Conservation (phyloP, 768 basidiomycete species). For the Strobilomyces confusus region DNA sequence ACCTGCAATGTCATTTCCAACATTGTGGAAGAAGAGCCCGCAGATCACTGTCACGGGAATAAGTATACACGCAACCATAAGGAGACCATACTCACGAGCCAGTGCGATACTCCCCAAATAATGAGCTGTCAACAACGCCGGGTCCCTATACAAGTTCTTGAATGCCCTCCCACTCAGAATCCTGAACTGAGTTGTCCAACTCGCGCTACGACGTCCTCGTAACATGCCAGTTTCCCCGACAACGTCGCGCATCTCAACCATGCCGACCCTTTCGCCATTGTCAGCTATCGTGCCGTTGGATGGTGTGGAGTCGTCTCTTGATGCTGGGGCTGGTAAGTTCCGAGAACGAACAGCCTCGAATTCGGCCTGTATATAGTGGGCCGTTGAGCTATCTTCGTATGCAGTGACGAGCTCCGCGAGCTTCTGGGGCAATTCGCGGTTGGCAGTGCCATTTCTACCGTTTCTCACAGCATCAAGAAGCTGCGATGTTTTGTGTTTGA, state of each 20-base stretch:
- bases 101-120: slow-evolving; percentile 81
- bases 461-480: slow-evolving; percentile 54
- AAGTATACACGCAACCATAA: not conserved
- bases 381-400: slow-evolving; percentile 65
- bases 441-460: slow-evolving; percentile 29
- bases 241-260: slow-evolving; percentile 58
- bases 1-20: slow-evolving; percentile 90
- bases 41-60: slow-evolving; percentile 60
- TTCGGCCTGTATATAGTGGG: slow-evolving; percentile 57
- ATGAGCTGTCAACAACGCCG: slow-evolving; percentile 86
- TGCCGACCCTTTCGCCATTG: slow-evolving; percentile 29
- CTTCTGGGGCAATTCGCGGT: slow-evolving; percentile 46
- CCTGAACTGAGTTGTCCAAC: slow-evolving; percentile 85
- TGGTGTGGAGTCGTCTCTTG: slow-evolving; percentile 4
- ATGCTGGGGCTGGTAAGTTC: slow-evolving; percentile 1
- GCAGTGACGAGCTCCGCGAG: slow-evolving; percentile 70
- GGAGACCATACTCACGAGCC: slow-evolving; percentile 56
- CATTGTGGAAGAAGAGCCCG: slow-evolving; percentile 88
- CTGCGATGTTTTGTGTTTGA: slow-evolving; percentile 73
- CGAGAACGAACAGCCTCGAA: slow-evolving; percentile 41
- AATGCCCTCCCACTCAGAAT: slow-evolving; percentile 95
- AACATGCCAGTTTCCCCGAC: slow-evolving; percentile 63
- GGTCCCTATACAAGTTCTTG: slow-evolving; percentile 97
- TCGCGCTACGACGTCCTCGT: slow-evolving; percentile 74
- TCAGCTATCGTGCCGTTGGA: slow-evolving; percentile 26